Base-by-base conservation (phyloP, 306 rosid genomes). In the Gynostemma pentaphyllum region DNA sequence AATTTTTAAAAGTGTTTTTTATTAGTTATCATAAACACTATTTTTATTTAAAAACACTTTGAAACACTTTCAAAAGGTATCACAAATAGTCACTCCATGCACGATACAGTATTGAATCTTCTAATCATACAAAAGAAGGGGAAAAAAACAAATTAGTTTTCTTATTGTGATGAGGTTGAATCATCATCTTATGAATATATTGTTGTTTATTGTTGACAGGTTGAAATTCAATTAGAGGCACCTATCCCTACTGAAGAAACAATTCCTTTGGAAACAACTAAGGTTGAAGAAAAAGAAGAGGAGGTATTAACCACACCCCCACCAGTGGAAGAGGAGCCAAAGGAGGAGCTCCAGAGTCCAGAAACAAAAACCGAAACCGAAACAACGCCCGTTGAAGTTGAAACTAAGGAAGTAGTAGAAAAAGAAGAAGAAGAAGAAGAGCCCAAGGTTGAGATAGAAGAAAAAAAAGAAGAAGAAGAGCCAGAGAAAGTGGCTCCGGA, bases 181-280 rank as follows among this genome's bases (percentile, higher is more conserved):
- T n/a, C n/a, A n/a, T n/a, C n/a, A n/a, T n/a, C n/a, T n/a, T 11
- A 13, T 29, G 36, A 18, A 6, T 57, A 4, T 10, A 27, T 10
- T 29, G 4, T 3, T 7, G 21, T 40, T 52, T 36, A 54, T 13
- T 5, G 36, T 22, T 13, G 45, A 72, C 51, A 86, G 97, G 84
- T 86, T 78, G 85, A 67, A 72, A 53, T 83, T 59, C 85, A n/a
- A n/a, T n/a, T 82, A 73, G 68, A 71, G 62, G 62, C 74, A 51
- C 85, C 87, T 36, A 78, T 83, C 63, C 71, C 74, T n/a, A n/a
- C n/a, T n/a, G n/a, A n/a, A 2, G 82, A 76, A 34, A n/a, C n/a
- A n/a, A n/a, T n/a, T n/a, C n/a, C n/a, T n/a, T n/a, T n/a, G n/a
- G 82, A 78, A 39, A 74, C 73, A 32, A 62, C 46, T 11, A 69